A percentile compares a stretch with the other conserved stretches of the same genome.
Evolutionary conservation across 2,329 filamentous ascomycete genomes (phyloP).

Genomic region (Exserohilum turcica): DNA sequence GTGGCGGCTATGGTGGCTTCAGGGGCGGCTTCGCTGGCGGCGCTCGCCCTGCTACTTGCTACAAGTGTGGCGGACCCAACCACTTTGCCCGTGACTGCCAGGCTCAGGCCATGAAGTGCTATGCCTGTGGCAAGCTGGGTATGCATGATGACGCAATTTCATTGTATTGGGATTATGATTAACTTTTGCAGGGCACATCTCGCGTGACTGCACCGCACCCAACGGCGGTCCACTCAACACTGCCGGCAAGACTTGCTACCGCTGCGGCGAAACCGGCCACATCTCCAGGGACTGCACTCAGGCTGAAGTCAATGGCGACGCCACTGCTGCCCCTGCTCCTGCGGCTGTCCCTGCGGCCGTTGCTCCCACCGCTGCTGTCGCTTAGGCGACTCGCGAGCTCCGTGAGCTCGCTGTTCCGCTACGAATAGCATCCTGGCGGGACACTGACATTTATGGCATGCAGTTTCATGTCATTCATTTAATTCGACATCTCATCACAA

Average conservation of each 20-base stretch:
- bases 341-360: slow-evolving; percentile 44
- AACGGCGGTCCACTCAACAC: slow-evolving; percentile 96
- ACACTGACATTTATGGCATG: slow-evolving; percentile 11
- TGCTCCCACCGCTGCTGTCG: slow-evolving; percentile 50
- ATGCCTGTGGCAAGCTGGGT: slow-evolving; percentile 86
- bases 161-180: not conserved
- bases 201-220: slow-evolving; percentile 91
- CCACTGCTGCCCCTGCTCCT: slow-evolving; percentile 32
- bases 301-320: slow-evolving; percentile 61
- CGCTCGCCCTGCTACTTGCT: slow-evolving; percentile 68
- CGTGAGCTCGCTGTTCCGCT: not conserved
- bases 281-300: slow-evolving; percentile 95
- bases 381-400: slow-evolving; percentile 29
- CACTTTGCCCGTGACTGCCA: slow-evolving; percentile 99
- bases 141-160: not conserved
- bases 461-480: slow-evolving; percentile 20
- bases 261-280: slow-evolving; percentile 92
- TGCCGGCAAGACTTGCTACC: slow-evolving; percentile 97
- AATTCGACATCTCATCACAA: slow-evolving; percentile 30
- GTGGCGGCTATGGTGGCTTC: slow-evolving; percentile 73
- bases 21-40: slow-evolving; percentile 77
- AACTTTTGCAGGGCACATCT: slow-evolving; percentile 72
- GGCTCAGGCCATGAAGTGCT: slow-evolving; percentile 98
- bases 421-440: slow-evolving; percentile 29
- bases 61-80: slow-evolving; percentile 83